Conservation (phyloP, 208 protist species). For the Novymonas esmeraldas region DNA sequence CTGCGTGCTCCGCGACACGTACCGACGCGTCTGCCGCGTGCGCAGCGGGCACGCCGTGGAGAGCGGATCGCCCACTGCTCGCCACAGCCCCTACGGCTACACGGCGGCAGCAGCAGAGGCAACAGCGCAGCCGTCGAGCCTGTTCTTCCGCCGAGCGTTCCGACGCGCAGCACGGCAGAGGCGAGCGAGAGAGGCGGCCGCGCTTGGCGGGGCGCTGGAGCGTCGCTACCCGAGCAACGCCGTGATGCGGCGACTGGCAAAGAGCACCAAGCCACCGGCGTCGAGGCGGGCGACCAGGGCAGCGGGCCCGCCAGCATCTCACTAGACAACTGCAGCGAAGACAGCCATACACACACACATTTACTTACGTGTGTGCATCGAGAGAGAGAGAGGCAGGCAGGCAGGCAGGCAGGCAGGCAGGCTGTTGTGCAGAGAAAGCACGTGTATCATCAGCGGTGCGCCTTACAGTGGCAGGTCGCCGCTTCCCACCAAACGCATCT, state of each 20-base stretch:
- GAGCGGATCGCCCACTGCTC: slow-evolving; percentile 12
- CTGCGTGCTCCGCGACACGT: slow-evolving; percentile 26
- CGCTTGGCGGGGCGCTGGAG: slow-evolving; percentile 19
- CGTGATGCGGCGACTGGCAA: slow-evolving; percentile 5
- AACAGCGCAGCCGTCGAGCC: slow-evolving; percentile 12
- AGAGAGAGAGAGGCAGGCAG: background rate
- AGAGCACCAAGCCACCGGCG: background rate
- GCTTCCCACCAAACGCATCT: background rate
- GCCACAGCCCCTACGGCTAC: background rate
- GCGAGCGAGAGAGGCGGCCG: slow-evolving; percentile 22
- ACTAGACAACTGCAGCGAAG: background rate
- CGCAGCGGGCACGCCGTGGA: slow-evolving; percentile 21
- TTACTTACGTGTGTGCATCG: background rate
- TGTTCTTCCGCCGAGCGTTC: slow-evolving; percentile 30
- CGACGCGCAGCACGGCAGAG: slow-evolving; percentile 12
- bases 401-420: background rate
- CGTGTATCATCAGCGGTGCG: background rate
- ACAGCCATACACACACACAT: background rate
- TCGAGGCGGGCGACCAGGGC: background rate
- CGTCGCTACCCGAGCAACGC: slow-evolving; percentile 18
- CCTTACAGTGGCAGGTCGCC: background rate
- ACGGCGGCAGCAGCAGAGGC: no score
- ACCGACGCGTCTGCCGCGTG: slow-evolving; percentile 24
- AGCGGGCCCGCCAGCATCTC: background rate
- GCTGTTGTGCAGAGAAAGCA: background rate